These are phyloP conservation scores for Saccharomyces hybrid DNA, from an alignment of 1,139 yeast genomes.

Conservation along the genomic window DNA sequence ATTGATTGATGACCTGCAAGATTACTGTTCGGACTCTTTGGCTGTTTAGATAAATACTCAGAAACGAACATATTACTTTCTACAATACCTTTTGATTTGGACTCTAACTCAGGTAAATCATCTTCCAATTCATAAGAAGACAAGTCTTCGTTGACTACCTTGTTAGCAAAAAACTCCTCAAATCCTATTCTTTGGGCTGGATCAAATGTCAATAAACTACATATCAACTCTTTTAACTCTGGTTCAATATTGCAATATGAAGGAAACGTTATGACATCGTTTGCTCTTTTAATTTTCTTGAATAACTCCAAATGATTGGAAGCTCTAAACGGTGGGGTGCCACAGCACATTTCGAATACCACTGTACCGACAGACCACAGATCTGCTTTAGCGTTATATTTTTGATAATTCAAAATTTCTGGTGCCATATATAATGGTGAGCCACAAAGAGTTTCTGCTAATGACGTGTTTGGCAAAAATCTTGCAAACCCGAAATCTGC, in stretches of 20 bases:
- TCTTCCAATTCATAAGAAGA: conserved; percentile 32
- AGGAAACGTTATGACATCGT: conserved; percentile 74
- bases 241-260: conserved; percentile 38
- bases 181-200: conserved; percentile 87
- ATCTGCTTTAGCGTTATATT: conserved; percentile 95
- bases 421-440: conserved; percentile 99
- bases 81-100: conserved; percentile 59
- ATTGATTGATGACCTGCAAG: not conserved
- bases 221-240: conserved; percentile 61
- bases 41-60: conserved; percentile 46
- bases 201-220: conserved; percentile 68
- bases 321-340: conserved; percentile 92
- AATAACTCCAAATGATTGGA: conserved; percentile 84
- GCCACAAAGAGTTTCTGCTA: conserved; percentile 97
- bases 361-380: conserved; percentile 98
- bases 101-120: conserved; percentile 41
- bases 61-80: conserved; percentile 62
- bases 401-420: conserved; percentile 86
- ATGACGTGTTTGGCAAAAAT: conserved; percentile 79
- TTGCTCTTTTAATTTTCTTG: conserved; percentile 73
- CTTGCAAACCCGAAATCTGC: conserved; percentile 99
- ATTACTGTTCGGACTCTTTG: not conserved
- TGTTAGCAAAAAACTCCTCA: conserved; percentile 70
- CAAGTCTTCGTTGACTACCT: conserved; percentile 33
- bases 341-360: conserved; percentile 87